Evolutionary conservation across 257 asterid species (phyloP).

Genomic region (Handroanthus guayacan): DNA sequence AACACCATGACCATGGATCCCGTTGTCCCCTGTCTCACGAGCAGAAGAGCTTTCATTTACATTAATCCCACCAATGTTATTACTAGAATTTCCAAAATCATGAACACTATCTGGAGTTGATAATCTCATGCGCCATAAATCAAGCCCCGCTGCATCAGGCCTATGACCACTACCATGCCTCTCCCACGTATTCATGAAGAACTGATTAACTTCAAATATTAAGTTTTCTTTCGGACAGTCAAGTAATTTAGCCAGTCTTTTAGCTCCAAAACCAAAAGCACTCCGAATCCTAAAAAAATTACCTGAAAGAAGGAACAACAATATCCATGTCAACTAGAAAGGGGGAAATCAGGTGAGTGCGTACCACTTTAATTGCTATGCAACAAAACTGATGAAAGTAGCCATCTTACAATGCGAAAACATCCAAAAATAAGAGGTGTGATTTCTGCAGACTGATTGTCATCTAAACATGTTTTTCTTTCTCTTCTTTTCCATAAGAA

Average conservation of each 20-base stretch:
- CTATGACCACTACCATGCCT: constrained; percentile 94
- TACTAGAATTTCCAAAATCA: constrained; percentile 52
- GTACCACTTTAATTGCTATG: neutral
- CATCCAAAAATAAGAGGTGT: constrained; percentile 20
- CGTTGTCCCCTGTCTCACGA: constrained; percentile 45
- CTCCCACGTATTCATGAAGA: constrained; percentile 95
- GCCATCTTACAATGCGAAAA: constrained; percentile 18
- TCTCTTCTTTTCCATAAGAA: too few relatives aligned
- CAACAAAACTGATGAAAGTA: constrained; percentile 7
- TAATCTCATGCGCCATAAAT: constrained; percentile 48
- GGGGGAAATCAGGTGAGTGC: neutral
- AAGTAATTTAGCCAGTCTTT: constrained; percentile 80
- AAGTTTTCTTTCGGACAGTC: constrained; percentile 79
- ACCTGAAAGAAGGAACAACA: constrained; percentile 57
- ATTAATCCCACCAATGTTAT: constrained; percentile 43
- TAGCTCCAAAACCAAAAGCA: constrained; percentile 98
- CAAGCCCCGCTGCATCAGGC: constrained; percentile 83
- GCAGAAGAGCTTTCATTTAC: constrained; percentile 47
- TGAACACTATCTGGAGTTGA: constrained; percentile 51
- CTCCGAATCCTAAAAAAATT: constrained; percentile 94
- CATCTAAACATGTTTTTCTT: too few relatives aligned
- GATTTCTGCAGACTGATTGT: neutral
- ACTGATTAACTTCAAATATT: constrained; percentile 79
- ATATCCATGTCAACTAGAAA: constrained; percentile 13
- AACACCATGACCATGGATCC: constrained; percentile 39